A percentile compares a stretch with the other conserved stretches of the same genome.
phyloP scores from a whole-genome alignment of 1,284 basidiomycete species.

The Ustilago trichophora region DNA sequence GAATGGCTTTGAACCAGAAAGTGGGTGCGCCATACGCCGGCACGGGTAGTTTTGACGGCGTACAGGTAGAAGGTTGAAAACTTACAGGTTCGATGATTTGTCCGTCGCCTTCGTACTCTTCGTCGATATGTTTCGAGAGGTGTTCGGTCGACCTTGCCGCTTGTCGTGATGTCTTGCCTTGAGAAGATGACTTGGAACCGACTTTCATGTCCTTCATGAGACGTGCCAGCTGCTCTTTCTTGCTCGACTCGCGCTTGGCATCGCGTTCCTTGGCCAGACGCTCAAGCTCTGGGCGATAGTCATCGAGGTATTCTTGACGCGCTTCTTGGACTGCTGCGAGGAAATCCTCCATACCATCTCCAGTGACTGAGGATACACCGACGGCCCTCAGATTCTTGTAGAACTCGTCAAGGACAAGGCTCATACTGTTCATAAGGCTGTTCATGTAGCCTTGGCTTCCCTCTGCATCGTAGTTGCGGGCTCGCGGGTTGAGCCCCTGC shows the following conservation, averaged over 20 bases:
- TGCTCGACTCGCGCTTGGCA: slow-evolving; percentile 76
- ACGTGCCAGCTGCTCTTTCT: slow-evolving; percentile 76
- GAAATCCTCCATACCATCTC: slow-evolving; percentile 88
- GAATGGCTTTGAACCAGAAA: too few species aligned
- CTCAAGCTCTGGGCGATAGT: slow-evolving; percentile 89
- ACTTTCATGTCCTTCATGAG: slow-evolving; percentile 85
- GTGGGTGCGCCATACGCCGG: too few species aligned
- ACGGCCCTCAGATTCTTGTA: slow-evolving; percentile 96
- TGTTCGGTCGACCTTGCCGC: slow-evolving; percentile 27
- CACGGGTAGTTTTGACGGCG: too few species aligned
- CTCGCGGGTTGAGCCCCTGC: slow-evolving; percentile 15
- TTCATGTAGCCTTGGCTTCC: slow-evolving; percentile 91
- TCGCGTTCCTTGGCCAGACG: slow-evolving; percentile 71
- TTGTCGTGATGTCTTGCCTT: slow-evolving; percentile 3
- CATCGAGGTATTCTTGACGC: slow-evolving; percentile 83
- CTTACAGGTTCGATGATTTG: slow-evolving; percentile 63
- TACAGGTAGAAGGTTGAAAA: background rate
- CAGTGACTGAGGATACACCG: slow-evolving; percentile 94
- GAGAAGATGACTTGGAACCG: slow-evolving; percentile 20
- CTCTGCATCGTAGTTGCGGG: slow-evolving; percentile 29
- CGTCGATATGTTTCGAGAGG: slow-evolving; percentile 38
- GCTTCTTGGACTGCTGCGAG: slow-evolving; percentile 89
- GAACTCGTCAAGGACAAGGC: slow-evolving; percentile 96
- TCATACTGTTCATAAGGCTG: slow-evolving; percentile 99
- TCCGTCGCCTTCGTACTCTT: slow-evolving; percentile 64